Percentiles rank a stretch among this genome's conserved stretches.
These are phyloP conservation scores for Suhomyces guaymorum DNA, from an alignment of 1,139 yeast genomes.

Conservation along the genomic window DNA sequence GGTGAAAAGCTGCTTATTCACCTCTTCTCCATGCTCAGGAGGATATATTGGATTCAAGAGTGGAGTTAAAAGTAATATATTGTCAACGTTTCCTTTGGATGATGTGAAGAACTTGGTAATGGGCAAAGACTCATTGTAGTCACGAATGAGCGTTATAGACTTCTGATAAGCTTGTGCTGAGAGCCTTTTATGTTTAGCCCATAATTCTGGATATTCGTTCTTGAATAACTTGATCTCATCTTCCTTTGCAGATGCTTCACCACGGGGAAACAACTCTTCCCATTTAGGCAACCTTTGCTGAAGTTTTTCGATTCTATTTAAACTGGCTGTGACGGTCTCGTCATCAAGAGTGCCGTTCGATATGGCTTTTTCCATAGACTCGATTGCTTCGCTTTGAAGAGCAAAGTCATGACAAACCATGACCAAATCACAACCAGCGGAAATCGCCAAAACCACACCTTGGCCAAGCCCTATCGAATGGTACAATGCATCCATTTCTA, in stretches of 20 bases:
- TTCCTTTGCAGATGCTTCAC: constrained; percentile 32
- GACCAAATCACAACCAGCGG: constrained; percentile 68
- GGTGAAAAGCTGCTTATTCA: constrained; percentile 32
- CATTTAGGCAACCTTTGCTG: constrained; percentile 50
- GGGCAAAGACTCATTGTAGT: constrained; percentile 54
- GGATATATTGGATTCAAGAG: constrained; percentile 48
- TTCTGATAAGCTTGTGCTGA: constrained; percentile 52
- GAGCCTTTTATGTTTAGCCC: constrained; percentile 47
- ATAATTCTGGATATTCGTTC: constrained; percentile 31
- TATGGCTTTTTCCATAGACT: constrained; percentile 55
- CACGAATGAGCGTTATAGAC: constrained; percentile 59
- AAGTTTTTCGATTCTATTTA: constrained; percentile 46
- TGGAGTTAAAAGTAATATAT: constrained; percentile 55
- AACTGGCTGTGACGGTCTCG: constrained; percentile 43
- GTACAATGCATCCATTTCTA: constrained; percentile 65
- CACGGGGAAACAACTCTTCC: constrained; percentile 47
- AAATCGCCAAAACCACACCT: constrained; percentile 61
- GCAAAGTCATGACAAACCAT: constrained; percentile 60
- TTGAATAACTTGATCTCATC: constrained; percentile 29
- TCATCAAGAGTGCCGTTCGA: constrained; percentile 54
- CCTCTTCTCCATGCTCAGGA: constrained; percentile 5
- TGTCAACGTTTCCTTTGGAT: constrained; percentile 21
- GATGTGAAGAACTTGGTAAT: constrained; percentile 43
- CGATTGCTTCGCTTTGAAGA: constrained; percentile 62
- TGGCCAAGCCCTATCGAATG: constrained; percentile 67